Base-by-base conservation (phyloP, 495 filamentous ascomycete genomes). In the Pseudomonodictys pantanalensis region DNA sequence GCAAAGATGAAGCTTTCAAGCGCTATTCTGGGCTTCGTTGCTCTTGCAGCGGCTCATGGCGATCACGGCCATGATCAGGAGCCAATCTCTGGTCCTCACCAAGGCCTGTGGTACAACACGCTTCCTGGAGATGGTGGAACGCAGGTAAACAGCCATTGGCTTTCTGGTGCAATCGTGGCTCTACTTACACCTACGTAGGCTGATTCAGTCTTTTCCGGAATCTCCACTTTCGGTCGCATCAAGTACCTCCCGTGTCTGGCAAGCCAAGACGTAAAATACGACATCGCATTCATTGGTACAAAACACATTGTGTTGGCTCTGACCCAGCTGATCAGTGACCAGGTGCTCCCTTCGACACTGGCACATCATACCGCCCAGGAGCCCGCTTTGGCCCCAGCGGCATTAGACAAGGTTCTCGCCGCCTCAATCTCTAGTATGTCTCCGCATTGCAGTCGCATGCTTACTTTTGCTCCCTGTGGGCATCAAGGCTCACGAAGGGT, bases 311-410 rank as follows among this genome's bases (percentile, higher is more conserved):
- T 4, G 24, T 25, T 1, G 25, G 8, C 10, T 17, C 6, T 41
- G 11, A 28, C 35, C n/a, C 20, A 12, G 10, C 35, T 54, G 17
- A 53, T 24, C 32, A 60, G 24, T 10, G 11, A 24, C 35, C 47
- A 79, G 81, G 83, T 18, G 81, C 82, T 33, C 83, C 82, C 15
- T 85, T 85, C 52, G 83, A 85, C 62, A 85, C 78, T 6, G 86
- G 86, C 3, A 88, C 86, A 17, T 87, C 85, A 0, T 90, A 90
- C 72, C 76, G 90, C 58, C 90, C 90, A 4, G 90, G 90, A 47
- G 90, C 89, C 30, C 81, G 90, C 29, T 95, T 91, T 64, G 90
- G 90, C 1, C 90, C 90, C 10, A 83, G 79, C 47, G 88, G 86
- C 24, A 93, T 93, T 66, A 80, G 90, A 70, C 83, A 90, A 79